These are phyloP conservation scores for Candida caryicola DNA, from an alignment of 805 yeast genomes.

Conservation along the genomic window DNA sequence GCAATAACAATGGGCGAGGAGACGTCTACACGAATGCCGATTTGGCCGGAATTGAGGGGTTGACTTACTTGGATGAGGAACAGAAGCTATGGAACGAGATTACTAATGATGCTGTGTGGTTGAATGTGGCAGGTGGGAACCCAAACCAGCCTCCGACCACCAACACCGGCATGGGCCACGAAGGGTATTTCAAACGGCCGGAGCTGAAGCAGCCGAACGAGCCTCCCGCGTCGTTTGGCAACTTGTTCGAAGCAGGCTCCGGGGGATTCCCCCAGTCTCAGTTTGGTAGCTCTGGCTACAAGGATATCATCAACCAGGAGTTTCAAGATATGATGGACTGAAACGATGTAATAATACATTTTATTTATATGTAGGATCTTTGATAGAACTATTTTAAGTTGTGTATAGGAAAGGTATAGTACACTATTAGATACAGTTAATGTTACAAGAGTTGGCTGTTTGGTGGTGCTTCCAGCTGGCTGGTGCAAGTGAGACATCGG, in stretches of 20 bases:
- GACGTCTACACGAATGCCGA: conserved; percentile 37
- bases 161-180: conserved; percentile 7
- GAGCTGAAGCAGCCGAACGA: conserved; percentile 1
- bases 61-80: conserved; percentile 41
- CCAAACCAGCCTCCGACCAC: conserved; percentile 18
- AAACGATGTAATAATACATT: background rate
- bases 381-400: background rate
- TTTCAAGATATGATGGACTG: conserved; percentile 23
- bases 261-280: background rate
- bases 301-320: conserved; percentile 39
- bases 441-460: background rate
- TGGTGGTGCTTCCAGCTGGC: too few species aligned
- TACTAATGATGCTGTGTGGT: conserved; percentile 75
- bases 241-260: background rate
- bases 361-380: background rate
- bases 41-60: conserved; percentile 42
- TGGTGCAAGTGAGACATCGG: too few species aligned
- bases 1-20: conserved; percentile 12
- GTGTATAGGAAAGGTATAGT: conserved; percentile 2
- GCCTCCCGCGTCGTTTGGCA: background rate
- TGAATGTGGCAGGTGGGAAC: conserved; percentile 33
- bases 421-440: conserved; percentile 1
- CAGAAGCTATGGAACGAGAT: conserved; percentile 73
- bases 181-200: conserved; percentile 8
- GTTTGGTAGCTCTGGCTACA: conserved; percentile 22